Conservation (phyloP, 169 alveolate species). For the Babesia ovata region DNA sequence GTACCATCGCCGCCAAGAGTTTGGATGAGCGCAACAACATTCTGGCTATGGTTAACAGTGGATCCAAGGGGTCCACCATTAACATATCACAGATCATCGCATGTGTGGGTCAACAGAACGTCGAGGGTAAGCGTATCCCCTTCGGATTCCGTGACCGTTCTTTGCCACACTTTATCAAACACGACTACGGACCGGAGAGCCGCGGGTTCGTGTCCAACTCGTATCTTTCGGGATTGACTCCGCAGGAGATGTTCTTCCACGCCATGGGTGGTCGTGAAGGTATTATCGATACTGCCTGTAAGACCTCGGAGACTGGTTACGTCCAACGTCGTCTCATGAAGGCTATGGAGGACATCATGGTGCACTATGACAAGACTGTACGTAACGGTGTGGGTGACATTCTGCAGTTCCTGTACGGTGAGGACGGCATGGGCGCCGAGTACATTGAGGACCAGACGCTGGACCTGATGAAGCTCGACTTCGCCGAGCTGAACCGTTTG, state of each 20-base stretch:
- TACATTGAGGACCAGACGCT: slow-evolving; percentile 96
- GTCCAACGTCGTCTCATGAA: slow-evolving; percentile 98
- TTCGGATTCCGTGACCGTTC: slow-evolving; percentile 97
- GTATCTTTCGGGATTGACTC: slow-evolving; percentile 94
- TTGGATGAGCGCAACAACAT: slow-evolving; percentile 93
- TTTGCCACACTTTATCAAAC: slow-evolving; percentile 98
- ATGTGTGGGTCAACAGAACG: slow-evolving; percentile 99
- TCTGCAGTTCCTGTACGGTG: slow-evolving; percentile 99
- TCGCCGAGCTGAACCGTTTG: slow-evolving; percentile 80
- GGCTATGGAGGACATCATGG: slow-evolving; percentile 99
- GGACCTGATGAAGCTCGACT: slow-evolving; percentile 90
- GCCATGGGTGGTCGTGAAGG: slow-evolving; percentile 99
- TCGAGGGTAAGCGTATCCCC: slow-evolving; percentile 99
- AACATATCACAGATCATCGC: slow-evolving; percentile 98
- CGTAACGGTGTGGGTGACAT: slow-evolving; percentile 96
- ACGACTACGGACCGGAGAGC: slow-evolving; percentile 99
- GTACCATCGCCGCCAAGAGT: slow-evolving; percentile 90
- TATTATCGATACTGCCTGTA: slow-evolving; percentile 99
- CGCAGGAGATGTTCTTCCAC: slow-evolving; percentile 99
- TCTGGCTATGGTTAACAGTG: slow-evolving; percentile 97
- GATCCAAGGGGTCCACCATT: slow-evolving; percentile 95
- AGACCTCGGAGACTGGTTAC: slow-evolving; percentile 99
- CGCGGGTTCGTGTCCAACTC: slow-evolving; percentile 99
- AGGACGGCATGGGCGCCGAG: slow-evolving; percentile 99
- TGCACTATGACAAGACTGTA: slow-evolving; percentile 98